These are phyloP conservation scores for Ilex asprella DNA, from an alignment of 257 asterid species.

Conservation along the genomic window DNA sequence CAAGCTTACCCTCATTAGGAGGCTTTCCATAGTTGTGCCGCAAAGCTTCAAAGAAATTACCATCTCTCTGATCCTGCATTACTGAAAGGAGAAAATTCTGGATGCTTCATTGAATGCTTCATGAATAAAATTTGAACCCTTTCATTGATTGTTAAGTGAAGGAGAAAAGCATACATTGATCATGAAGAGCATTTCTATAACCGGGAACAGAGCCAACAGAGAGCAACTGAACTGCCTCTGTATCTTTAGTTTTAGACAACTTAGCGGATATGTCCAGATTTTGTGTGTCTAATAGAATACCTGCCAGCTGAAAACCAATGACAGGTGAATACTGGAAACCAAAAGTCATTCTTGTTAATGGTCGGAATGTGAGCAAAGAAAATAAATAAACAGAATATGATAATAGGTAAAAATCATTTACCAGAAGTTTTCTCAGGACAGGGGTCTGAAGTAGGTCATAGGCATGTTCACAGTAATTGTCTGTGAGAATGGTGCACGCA, in stretches of 20 bases:
- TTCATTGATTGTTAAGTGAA: not conserved
- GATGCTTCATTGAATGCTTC: no score
- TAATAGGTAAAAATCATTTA: conserved; percentile 10
- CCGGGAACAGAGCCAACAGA: conserved; percentile 49
- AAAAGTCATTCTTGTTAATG: no score
- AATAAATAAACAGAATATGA: no score
- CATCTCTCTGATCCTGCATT: conserved; percentile 47
- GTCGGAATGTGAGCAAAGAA: no score
- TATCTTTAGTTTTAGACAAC: conserved; percentile 59
- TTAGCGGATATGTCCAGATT: conserved; percentile 47
- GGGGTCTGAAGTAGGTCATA: conserved; percentile 69
- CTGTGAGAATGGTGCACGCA: conserved; percentile 62
- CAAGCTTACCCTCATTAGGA: conserved; percentile 44
- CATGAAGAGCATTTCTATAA: conserved; percentile 41
- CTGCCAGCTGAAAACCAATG: conserved; percentile 52
- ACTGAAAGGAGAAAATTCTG: conserved; percentile 27
- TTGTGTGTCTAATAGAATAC: conserved; percentile 74
- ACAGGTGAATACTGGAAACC: not conserved
- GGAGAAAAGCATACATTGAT: conserved; percentile 38
- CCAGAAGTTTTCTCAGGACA: conserved; percentile 66
- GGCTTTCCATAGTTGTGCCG: conserved; percentile 48
- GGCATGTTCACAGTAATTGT: conserved; percentile 82
- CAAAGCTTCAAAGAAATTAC: conserved; percentile 34
- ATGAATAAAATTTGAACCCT: no score
- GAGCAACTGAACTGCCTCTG: conserved; percentile 79